Base-by-base conservation (phyloP, 805 yeast genomes). In the Cyberlindnera saturnus region DNA sequence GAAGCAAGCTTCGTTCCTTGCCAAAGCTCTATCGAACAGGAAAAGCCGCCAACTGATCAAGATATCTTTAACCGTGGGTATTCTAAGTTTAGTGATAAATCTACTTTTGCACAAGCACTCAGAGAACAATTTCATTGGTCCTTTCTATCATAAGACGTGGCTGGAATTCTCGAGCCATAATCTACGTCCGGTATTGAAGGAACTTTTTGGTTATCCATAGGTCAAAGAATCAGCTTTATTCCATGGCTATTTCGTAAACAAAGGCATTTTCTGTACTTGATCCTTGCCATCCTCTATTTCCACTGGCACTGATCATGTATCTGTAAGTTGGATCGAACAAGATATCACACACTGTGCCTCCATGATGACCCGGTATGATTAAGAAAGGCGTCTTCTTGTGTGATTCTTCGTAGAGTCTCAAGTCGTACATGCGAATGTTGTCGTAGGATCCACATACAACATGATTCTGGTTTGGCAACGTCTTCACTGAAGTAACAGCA, bases 301-400 rank as follows among this genome's bases (percentile, higher is more conserved):
- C 99, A 60, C 95, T 84, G 1, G 97, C 82, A 56, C 96, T 83
- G 6, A 91, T 75, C 82, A 93, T 72, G 61, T 86, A 93, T 48
- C 93, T 67, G 33, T 95, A 87, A 2, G 93, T 83, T 28, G 91
- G 91, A 62, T 91, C 98, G 18, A 90, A 82, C 42, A 77, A 71
- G 49, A 93, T 66, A 41, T 80, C 79, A 38, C 95, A 84, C 30
- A 93, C 67, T 3, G 79, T 77, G 23, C 97, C 96, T 39, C 99
- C 98, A 57, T 87, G 96, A 62, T 93, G 98, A 1, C 99, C 98
- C 0, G 99, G 96, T 10, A 93, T 75, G 53, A 95, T 90, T 61
- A 82, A 73, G 59, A 91, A 93, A 15, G 97, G 97, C 1, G 63
- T 56, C 14, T 59, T 60, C 40, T 58, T 71, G 41, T 48, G 63